Percentiles rank a stretch among this genome's conserved stretches.
These are phyloP conservation scores for Linum usitatissimum DNA, from an alignment of 345 rosid species.

Conservation along the genomic window DNA sequence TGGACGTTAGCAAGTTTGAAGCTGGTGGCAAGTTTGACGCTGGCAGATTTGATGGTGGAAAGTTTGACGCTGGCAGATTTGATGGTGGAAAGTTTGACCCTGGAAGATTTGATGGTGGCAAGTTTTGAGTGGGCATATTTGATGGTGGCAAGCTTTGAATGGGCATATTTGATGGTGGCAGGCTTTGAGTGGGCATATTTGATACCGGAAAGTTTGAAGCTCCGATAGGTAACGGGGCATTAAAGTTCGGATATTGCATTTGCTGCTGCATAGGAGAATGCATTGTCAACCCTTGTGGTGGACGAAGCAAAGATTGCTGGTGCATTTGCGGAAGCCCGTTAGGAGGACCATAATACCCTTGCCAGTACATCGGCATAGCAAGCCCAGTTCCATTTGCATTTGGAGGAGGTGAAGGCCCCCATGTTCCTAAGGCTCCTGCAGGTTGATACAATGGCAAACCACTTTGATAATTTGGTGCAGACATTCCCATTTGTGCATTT, in stretches of 20 bases:
- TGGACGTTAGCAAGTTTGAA: constrained; percentile 15
- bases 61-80: not conserved
- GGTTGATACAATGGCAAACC: constrained; percentile 76
- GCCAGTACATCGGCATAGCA: constrained; percentile 88
- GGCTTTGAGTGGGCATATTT: constrained; percentile 16
- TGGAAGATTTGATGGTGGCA: not conserved
- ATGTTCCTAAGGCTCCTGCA: constrained; percentile 64
- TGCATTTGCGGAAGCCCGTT: constrained; percentile 66
- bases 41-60: not conserved
- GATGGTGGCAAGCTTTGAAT: not conserved
- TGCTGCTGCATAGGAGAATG: constrained; percentile 60
- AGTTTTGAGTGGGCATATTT: not conserved
- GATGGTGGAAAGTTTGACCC: not conserved
- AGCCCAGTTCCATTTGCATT: constrained; percentile 49
- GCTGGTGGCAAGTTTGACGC: not conserved
- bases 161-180: constrained; percentile 8
- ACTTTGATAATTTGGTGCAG: constrained; percentile 59
- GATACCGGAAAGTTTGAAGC: constrained; percentile 35
- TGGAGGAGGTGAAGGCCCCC: constrained; percentile 70
- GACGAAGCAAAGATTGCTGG: constrained; percentile 70
- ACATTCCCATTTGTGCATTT: constrained; percentile 45
- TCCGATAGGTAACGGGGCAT: constrained; percentile 39
- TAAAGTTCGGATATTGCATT: constrained; percentile 63
- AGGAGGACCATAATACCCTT: constrained; percentile 69
- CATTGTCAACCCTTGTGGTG: constrained; percentile 67